Evolutionary conservation across 1,139 yeast species (phyloP).

Genomic region (Diutina ranongensis): DNA sequence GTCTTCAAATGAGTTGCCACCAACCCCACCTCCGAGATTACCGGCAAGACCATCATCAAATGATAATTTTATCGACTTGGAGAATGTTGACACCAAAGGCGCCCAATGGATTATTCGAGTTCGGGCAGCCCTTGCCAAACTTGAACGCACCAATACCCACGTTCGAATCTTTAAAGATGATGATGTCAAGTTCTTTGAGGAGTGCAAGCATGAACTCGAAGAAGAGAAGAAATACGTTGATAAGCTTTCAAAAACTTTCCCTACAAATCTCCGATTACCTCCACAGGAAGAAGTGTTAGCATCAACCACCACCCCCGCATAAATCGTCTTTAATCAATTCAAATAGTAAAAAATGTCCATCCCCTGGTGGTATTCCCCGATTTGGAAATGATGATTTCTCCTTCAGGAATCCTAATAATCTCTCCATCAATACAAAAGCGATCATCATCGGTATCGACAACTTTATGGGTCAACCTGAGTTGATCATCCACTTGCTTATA

Average conservation of each 20-base stretch:
- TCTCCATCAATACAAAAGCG: slow-evolving; percentile 4
- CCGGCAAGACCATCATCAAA: slow-evolving; percentile 3
- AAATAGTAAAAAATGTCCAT: not conserved
- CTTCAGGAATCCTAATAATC: not conserved
- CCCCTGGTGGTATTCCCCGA: not conserved
- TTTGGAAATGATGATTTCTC: not conserved
- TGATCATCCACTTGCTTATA: slow-evolving; percentile 26
- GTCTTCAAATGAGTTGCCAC: no score
- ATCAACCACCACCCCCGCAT: not conserved
- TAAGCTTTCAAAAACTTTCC: not conserved
- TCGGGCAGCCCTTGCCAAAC: slow-evolving; percentile 21
- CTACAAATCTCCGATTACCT: not conserved
- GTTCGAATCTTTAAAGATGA: slow-evolving; percentile 28
- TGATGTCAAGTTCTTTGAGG: slow-evolving; percentile 19
- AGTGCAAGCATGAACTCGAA: slow-evolving; percentile 7
- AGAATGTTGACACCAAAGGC: slow-evolving; percentile 34
- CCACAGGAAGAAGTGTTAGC: not conserved
- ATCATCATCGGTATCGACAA: not conserved
- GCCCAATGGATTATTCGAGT: slow-evolving; percentile 39
- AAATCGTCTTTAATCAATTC: not conserved
- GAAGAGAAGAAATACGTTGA: not conserved
- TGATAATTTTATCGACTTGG: slow-evolving; percentile 22
- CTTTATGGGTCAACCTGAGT: not conserved
- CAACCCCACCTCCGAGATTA: slow-evolving; percentile 6
- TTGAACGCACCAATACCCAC: slow-evolving; percentile 28